Evolutionary conservation across 1,139 yeast genomes (phyloP).

Genomic region (Nakaseomyces nivariensis): DNA sequence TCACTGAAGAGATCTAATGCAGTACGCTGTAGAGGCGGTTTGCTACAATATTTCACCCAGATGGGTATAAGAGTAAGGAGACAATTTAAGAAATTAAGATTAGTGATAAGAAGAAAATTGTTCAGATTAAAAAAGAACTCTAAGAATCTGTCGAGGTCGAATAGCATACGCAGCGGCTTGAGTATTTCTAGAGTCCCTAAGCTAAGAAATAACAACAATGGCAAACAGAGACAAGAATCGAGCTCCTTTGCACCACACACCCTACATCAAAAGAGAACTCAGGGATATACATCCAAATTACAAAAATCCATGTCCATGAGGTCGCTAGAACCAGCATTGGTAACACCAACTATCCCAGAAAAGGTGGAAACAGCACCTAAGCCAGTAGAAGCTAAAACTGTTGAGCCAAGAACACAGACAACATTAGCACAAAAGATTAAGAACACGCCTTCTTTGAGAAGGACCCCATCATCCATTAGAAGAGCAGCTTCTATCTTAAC

Average conservation of each 20-base stretch:
- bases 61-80: conserved; percentile 18
- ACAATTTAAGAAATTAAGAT: conserved; percentile 13
- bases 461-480: conserved; percentile 29
- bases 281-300: conserved; percentile 23
- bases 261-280: conserved; percentile 23
- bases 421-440: conserved; percentile 4
- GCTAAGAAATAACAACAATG: conserved; percentile 3
- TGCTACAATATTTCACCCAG: conserved; percentile 22
- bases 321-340: conserved; percentile 15
- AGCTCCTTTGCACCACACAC: conserved; percentile 12
- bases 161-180: conserved; percentile 9
- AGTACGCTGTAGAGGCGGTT: conserved; percentile 28
- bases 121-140: conserved; percentile 6
- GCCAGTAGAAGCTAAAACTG: neutral
- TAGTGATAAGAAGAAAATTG: conserved; percentile 13
- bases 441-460: conserved; percentile 20
- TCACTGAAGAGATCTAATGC: conserved; percentile 27
- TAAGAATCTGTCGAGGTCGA: conserved; percentile 5
- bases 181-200: conserved; percentile 1
- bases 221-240: conserved; percentile 6
- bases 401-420: neutral
- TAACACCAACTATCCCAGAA: neutral
- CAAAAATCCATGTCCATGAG: conserved; percentile 21
- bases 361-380: neutral
- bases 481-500: conserved; percentile 29